A percentile compares a stretch with the other conserved stretches of the same genome.
These are phyloP conservation scores for Gloeopeniophorella convolvens DNA, from an alignment of 768 basidiomycete genomes.

Conservation along the genomic window DNA sequence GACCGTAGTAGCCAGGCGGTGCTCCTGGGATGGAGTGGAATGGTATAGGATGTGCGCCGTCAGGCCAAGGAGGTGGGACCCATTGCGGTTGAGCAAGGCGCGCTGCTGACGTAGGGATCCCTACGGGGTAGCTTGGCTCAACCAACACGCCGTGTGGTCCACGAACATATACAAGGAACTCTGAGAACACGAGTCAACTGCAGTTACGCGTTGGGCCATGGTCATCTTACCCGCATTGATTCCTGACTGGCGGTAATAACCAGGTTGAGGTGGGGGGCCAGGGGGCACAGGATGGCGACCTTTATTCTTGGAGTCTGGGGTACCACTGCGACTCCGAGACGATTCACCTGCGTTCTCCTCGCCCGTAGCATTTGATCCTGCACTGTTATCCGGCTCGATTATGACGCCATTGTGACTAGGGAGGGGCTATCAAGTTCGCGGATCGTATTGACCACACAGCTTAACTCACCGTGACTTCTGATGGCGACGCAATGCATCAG, in stretches of 20 bases:
- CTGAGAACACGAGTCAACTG: slow-evolving; percentile 3
- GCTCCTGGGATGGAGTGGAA: slow-evolving; percentile 16
- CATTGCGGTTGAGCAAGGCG: slow-evolving; percentile 31
- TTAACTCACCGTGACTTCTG: slow-evolving; percentile 69
- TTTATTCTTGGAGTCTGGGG: slow-evolving; percentile 38
- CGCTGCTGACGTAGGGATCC: slow-evolving; percentile 49
- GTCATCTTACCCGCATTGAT: slow-evolving; percentile 36
- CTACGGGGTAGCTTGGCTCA: slow-evolving; percentile 38
- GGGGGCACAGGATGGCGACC: slow-evolving; percentile 32
- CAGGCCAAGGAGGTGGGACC: slow-evolving; percentile 34
- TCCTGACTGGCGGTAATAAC: slow-evolving; percentile 65
- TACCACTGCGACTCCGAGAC: slow-evolving; percentile 45
- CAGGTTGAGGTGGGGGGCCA: slow-evolving; percentile 34
- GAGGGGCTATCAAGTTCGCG: slow-evolving; percentile 5
- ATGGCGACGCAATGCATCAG: slow-evolving; percentile 75
- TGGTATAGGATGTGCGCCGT: slow-evolving; percentile 24
- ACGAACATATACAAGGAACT: slow-evolving; percentile 18
- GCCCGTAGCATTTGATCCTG: slow-evolving; percentile 21
- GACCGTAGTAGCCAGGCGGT: slow-evolving; percentile 12
- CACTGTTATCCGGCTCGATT: slow-evolving; percentile 41
- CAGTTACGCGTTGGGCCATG: neutral
- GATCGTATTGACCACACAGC: slow-evolving; percentile 6
- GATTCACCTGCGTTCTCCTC: slow-evolving; percentile 27
- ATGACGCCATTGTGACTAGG: slow-evolving; percentile 61
- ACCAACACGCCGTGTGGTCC: slow-evolving; percentile 35